A percentile compares a stretch with the other conserved stretches of the same genome.
Conservation (phyloP, 768 basidiomycete species). For the Boletus subcaerulescens region DNA sequence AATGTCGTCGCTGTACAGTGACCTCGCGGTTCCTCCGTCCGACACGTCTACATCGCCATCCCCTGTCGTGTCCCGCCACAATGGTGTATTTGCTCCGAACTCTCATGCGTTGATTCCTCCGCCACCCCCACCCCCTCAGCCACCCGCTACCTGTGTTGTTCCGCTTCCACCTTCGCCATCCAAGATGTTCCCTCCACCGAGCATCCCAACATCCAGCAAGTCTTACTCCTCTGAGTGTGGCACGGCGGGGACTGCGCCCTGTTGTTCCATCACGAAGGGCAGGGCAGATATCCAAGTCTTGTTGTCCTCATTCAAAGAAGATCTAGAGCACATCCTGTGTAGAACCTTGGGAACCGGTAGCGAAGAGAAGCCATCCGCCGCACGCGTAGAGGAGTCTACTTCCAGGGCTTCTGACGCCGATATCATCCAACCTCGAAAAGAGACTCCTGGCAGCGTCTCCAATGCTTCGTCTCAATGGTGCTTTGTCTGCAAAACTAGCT, state of each 20-base stretch:
- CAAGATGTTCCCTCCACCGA: slow-evolving; percentile 1
- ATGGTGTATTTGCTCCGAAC: not conserved
- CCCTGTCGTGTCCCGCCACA: not conserved
- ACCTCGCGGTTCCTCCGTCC: not conserved
- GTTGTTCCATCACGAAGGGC: slow-evolving; percentile 45
- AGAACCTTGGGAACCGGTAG: slow-evolving; percentile 32
- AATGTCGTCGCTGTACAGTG: slow-evolving; percentile 6
- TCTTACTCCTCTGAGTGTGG: not conserved
- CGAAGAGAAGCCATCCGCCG: not conserved
- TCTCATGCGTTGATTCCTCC: not conserved
- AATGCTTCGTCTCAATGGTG: slow-evolving; percentile 21
- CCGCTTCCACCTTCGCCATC: slow-evolving; percentile 17
- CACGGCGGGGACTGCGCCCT: slow-evolving; percentile 13
- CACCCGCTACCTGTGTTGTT: slow-evolving; percentile 3
- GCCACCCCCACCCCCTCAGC: slow-evolving; percentile 28
- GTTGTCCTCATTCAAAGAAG: slow-evolving; percentile 49
- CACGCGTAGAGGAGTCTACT: not conserved
- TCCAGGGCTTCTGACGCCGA: not conserved
- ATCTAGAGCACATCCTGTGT: slow-evolving; percentile 47
- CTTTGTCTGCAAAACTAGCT: slow-evolving; percentile 29
- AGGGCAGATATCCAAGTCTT: slow-evolving; percentile 49
- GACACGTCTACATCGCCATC: not conserved
- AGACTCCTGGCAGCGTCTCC: not conserved
- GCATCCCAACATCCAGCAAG: not conserved
- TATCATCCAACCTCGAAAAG: not conserved